These are phyloP conservation scores for Trichosporon faecale DNA, from an alignment of 1,284 basidiomycete species.

Conservation along the genomic window DNA sequence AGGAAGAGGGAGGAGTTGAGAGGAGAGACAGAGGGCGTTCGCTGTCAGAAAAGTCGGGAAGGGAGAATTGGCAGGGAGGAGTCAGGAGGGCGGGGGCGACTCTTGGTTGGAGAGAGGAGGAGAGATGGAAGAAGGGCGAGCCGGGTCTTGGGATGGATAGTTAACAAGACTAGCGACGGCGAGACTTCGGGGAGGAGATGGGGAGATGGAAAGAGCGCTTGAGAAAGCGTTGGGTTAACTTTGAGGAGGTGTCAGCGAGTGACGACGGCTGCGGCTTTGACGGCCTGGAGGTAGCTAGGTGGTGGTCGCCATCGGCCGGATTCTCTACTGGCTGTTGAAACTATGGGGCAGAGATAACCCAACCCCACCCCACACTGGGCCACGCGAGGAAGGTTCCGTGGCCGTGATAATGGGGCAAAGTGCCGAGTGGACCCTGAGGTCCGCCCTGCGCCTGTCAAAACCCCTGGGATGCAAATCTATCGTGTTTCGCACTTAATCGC, in stretches of 20 bases:
- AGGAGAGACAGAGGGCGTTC: neutral
- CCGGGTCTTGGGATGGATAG: slow-evolving; percentile 2
- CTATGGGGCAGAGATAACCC: slow-evolving; percentile 12
- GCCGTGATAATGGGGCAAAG: slow-evolving; percentile 8
- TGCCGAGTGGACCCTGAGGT: slow-evolving; percentile 3
- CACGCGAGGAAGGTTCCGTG: slow-evolving; percentile 7
- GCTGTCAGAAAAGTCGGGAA: slow-evolving; percentile 11
- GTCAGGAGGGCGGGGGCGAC: slow-evolving; percentile 1
- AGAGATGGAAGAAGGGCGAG: neutral
- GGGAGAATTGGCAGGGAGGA: slow-evolving; percentile 8
- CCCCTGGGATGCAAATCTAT: slow-evolving; percentile 8
- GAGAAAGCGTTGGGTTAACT: neutral
- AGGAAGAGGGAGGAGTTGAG: slow-evolving; percentile 13
- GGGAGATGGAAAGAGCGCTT: neutral
- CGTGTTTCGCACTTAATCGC: slow-evolving; percentile 10
- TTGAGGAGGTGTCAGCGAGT: neutral
- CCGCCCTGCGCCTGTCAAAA: slow-evolving; percentile 3
- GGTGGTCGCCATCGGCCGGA: slow-evolving; percentile 11
- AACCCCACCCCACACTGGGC: slow-evolving; percentile 10
- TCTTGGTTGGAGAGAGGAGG: neutral
- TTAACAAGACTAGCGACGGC: neutral
- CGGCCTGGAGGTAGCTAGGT: neutral
- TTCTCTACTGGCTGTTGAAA: slow-evolving; percentile 11
- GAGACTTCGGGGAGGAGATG: too few species aligned
- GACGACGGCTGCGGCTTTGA: slow-evolving; percentile 9